Conservation (phyloP, 441 rosid genomes). For the Corymbia citriodora region DNA sequence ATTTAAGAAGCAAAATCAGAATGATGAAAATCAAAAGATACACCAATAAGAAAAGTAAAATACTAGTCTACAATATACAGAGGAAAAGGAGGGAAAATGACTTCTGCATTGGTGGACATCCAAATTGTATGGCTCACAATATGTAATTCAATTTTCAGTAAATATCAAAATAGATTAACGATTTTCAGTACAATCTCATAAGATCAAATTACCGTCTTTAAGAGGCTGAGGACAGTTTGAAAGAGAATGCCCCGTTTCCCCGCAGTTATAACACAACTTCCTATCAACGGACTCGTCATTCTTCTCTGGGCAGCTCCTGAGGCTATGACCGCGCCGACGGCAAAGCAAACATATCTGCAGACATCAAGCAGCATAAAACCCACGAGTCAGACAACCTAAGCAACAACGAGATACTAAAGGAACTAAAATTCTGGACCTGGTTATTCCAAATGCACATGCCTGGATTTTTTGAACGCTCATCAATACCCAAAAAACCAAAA, state of each 20-base stretch:
- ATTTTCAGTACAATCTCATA: not conserved
- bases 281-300: slow-evolving; percentile 42
- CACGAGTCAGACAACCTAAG: not conserved
- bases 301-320: slow-evolving; percentile 72
- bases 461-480: not conserved
- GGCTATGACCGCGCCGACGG: slow-evolving; percentile 80
- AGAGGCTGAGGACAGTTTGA: slow-evolving; percentile 63
- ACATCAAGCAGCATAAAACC: slow-evolving; percentile 3
- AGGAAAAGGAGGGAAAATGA: not conserved
- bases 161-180: not conserved
- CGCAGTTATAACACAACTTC: slow-evolving; percentile 86
- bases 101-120: not conserved
- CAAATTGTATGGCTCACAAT: not conserved
- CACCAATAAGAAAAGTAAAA: not conserved
- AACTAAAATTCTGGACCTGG: not conserved
- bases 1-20: not conserved
- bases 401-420: not conserved
- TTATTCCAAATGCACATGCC: not conserved
- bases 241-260: slow-evolving; percentile 74
- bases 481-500: not conserved
- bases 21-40: not conserved
- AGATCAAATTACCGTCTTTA: slow-evolving; percentile 53
- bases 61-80: not conserved
- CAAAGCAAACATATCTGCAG: slow-evolving; percentile 88
- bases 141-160: not conserved